Percentiles rank a stretch among this genome's conserved stretches.
These are phyloP conservation scores for Naganishia sp. DNA, from an alignment of 1,284 basidiomycete species.

Conservation along the genomic window DNA sequence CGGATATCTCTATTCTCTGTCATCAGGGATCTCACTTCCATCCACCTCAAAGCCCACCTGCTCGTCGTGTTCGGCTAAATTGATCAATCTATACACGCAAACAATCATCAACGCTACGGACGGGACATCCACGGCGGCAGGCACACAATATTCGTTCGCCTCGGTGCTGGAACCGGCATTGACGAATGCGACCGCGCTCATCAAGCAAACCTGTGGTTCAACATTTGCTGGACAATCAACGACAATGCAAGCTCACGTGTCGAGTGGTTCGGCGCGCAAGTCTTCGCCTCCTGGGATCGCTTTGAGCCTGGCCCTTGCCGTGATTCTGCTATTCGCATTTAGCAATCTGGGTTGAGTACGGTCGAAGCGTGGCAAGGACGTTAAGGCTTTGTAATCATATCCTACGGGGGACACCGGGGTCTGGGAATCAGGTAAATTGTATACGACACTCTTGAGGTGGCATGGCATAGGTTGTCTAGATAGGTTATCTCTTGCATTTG, in stretches of 20 bases:
- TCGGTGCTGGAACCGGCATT: not conserved
- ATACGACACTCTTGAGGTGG: not conserved
- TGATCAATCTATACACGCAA: slow-evolving; percentile 43
- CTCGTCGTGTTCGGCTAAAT: slow-evolving; percentile 45
- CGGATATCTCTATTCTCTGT: slow-evolving; percentile 49
- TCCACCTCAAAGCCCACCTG: slow-evolving; percentile 46
- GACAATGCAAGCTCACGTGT: slow-evolving; percentile 16
- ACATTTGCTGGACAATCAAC: slow-evolving; percentile 19
- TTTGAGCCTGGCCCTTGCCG: not conserved
- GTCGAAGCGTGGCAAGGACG: not conserved
- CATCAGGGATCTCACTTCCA: slow-evolving; percentile 46
- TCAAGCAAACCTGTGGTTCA: slow-evolving; percentile 20
- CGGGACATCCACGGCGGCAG: not conserved
- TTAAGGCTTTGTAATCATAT: not conserved
- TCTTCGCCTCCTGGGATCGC: not conserved
- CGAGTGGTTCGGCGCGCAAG: not conserved
- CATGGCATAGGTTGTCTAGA: not conserved
- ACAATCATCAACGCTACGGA: not conserved
- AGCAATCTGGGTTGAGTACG: not conserved
- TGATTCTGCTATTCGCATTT: not conserved
- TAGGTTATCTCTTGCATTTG: not conserved
- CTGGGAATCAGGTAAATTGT: slow-evolving; percentile 7
- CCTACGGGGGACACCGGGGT: not conserved
- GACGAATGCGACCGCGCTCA: slow-evolving; percentile 5
- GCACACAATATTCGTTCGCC: not conserved